phyloP scores from a whole-genome alignment of 2,329 filamentous ascomycete species.

The Cordyceps javanica region DNA sequence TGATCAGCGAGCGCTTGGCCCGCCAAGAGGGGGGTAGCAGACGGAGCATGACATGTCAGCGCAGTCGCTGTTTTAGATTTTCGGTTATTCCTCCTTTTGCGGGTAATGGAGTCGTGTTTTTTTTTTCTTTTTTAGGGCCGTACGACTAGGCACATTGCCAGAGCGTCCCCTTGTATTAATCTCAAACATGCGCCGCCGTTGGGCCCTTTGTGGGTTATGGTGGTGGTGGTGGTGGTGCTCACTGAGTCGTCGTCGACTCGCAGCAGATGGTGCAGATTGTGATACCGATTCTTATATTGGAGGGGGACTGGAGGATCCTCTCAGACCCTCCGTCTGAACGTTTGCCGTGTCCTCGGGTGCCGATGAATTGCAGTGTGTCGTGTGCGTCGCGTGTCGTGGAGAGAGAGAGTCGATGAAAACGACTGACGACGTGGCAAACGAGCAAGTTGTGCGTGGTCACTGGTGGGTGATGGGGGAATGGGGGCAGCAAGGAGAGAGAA shows the following conservation, averaged over 20 bases:
- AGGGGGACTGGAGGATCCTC: conserved; percentile 7
- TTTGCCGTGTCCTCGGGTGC: neutral
- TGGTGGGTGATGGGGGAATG: neutral
- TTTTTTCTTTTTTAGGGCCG: neutral
- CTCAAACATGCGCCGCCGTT: conserved; percentile 6
- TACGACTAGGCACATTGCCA: no score
- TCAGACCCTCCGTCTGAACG: neutral
- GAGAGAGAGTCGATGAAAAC: neutral
- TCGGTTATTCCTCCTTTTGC: no score
- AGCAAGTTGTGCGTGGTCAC: no score
- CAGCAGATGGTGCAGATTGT: conserved; percentile 7
- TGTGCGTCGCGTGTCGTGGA: neutral
- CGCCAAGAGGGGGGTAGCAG: neutral
- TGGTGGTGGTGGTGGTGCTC: neutral
- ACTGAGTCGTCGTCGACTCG: neutral
- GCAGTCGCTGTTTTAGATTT: neutral
- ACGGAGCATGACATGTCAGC: neutral
- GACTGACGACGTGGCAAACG: no score
- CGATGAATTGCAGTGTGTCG: no score
- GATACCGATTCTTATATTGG: conserved; percentile 12
- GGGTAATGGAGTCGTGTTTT: no score
- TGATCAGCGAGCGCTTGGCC: neutral
- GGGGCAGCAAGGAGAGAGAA: neutral
- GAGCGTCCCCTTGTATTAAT: conserved; percentile 2
- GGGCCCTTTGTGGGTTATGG: neutral